Evolutionary conservation across 441 rosid species (phyloP).

Genomic region (Bruguiera hainesii): DNA sequence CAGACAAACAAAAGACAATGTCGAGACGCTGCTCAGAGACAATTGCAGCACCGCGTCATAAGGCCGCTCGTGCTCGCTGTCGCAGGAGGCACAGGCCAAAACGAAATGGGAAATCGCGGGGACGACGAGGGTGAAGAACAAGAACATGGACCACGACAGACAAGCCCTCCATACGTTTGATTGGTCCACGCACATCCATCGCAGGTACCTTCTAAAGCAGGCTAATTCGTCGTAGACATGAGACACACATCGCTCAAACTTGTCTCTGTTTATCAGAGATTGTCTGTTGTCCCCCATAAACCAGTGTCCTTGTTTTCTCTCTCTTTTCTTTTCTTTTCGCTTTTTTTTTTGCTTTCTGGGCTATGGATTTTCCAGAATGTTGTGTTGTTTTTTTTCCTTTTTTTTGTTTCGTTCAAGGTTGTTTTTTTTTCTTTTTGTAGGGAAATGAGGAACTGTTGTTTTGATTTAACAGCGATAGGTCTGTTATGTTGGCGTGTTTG

Average conservation of each 20-base stretch:
- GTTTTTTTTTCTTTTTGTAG: no score
- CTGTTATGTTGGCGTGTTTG: no score
- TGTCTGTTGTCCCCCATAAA: slow-evolving; percentile 19
- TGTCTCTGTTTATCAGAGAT: slow-evolving; percentile 24
- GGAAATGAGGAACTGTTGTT: no score
- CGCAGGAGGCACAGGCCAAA: slow-evolving; percentile 69
- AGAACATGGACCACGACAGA: slow-evolving; percentile 72
- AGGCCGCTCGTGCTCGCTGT: slow-evolving; percentile 60
- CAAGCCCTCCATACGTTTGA: slow-evolving; percentile 44
- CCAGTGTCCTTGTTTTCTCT: no score
- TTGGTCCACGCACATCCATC: slow-evolving; percentile 94
- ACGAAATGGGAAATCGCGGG: slow-evolving; percentile 71
- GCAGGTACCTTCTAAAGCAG: slow-evolving; percentile 64
- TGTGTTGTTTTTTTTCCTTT: no score
- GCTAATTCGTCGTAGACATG: slow-evolving; percentile 73
- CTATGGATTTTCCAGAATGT: no score
- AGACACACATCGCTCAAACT: slow-evolving; percentile 45
- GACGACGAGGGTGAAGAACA: slow-evolving; percentile 54
- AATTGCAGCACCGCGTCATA: slow-evolving; percentile 71
- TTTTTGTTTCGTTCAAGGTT: no score
- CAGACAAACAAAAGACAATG: slow-evolving; percentile 72
- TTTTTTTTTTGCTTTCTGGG: no score
- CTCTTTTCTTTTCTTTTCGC: no score
- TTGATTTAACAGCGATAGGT: no score
- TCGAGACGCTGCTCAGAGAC: slow-evolving; percentile 65